Conservation (phyloP, 352 stramenopile species). For the Globisporangium splendens region DNA sequence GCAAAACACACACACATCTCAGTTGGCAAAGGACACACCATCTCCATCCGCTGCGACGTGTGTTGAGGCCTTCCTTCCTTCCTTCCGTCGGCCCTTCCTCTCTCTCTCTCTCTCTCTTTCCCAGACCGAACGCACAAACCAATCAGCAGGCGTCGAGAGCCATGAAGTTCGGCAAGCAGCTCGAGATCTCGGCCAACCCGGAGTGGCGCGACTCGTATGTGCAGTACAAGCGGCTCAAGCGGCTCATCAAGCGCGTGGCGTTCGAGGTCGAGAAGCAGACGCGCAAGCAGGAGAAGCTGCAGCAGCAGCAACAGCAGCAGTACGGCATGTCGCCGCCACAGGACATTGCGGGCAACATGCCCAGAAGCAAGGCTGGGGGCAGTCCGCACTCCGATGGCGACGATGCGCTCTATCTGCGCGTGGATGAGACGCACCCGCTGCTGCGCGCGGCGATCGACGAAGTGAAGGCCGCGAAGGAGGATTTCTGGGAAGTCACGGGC, state of each 20-base stretch:
- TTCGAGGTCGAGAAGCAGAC: conserved; percentile 87
- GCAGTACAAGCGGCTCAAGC: conserved; percentile 91
- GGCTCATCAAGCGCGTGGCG: conserved; percentile 87
- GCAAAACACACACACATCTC: too few relatives aligned
- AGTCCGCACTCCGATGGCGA: conserved; percentile 10
- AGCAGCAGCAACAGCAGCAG: conserved; percentile 20
- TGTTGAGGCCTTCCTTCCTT: too few relatives aligned
- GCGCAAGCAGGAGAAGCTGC: conserved; percentile 66
- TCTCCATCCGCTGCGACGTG: too few relatives aligned
- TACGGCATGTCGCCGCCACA: conserved; percentile 14
- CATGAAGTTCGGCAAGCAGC: conserved; percentile 94
- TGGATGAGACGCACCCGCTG: conserved; percentile 67
- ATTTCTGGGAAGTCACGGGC: conserved; percentile 81
- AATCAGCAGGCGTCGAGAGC: background rate
- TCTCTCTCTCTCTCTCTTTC: too few relatives aligned
- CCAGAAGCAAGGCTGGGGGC: background rate
- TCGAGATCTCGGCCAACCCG: conserved; percentile 87
- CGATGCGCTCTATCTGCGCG: conserved; percentile 26
- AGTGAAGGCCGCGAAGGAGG: conserved; percentile 66
- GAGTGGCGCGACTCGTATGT: conserved; percentile 89
- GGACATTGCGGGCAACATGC: background rate
- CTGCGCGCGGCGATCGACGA: conserved; percentile 49
- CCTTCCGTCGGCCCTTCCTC: too few relatives aligned
- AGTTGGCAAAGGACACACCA: too few relatives aligned
- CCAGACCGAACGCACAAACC: too few relatives aligned